These are phyloP conservation scores for Globisporangium ultimum DNA, from an alignment of 352 stramenopile species.

Conservation along the genomic window DNA sequence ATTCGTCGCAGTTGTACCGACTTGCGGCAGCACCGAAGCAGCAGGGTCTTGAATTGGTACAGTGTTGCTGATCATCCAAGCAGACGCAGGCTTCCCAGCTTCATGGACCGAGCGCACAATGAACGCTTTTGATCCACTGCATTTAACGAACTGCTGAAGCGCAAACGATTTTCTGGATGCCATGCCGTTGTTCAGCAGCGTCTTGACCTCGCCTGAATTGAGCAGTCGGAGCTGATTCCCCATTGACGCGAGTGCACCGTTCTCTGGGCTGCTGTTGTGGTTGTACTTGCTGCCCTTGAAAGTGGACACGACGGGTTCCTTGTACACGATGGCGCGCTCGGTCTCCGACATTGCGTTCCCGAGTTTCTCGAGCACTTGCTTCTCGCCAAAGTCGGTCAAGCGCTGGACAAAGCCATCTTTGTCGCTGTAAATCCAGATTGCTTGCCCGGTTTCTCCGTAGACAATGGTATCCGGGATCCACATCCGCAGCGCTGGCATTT, in stretches of 20 bases:
- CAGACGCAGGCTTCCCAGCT: constrained; percentile 45
- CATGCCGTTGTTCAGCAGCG: constrained; percentile 59
- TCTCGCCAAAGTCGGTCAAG: constrained; percentile 62
- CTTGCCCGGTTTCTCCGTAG: constrained; percentile 69
- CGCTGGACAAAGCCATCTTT: constrained; percentile 65
- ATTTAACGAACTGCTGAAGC: constrained; percentile 68
- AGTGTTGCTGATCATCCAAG: constrained; percentile 84
- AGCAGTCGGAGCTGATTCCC: constrained; percentile 70
- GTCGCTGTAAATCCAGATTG: constrained; percentile 71
- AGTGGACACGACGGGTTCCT: constrained; percentile 46
- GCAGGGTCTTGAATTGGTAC: constrained; percentile 31
- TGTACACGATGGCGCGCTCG: constrained; percentile 54
- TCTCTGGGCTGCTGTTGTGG: too few relatives aligned
- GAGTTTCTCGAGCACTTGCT: constrained; percentile 71
- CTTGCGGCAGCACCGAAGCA: too few relatives aligned
- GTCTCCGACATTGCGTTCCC: constrained; percentile 30
- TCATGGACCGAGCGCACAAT: constrained; percentile 68
- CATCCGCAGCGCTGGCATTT: constrained; percentile 37
- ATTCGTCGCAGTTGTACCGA: too few relatives aligned
- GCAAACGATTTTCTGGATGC: constrained; percentile 64
- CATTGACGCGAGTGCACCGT: constrained; percentile 23
- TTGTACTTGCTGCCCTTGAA: constrained; percentile 5
- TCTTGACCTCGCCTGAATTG: constrained; percentile 60
- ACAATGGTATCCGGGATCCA: constrained; percentile 80
- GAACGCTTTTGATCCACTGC: constrained; percentile 72